Evolutionary conservation across 129 eudicot genomes (phyloP).

Genomic region (Flaveria sonorensis): DNA sequence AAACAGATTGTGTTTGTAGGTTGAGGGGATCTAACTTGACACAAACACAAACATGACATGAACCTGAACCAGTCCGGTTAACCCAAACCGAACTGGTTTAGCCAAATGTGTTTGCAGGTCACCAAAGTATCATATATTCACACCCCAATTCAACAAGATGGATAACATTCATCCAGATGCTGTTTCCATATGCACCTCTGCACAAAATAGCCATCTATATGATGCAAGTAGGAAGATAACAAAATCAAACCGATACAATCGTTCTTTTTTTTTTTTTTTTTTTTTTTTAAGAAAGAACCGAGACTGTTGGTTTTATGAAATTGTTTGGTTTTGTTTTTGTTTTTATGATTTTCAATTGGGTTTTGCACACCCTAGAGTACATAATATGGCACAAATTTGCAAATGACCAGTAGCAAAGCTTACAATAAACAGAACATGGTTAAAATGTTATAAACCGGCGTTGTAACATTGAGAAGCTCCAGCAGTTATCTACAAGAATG

Average conservation of each 20-base stretch:
- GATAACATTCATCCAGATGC: not conserved
- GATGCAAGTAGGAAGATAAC: not conserved
- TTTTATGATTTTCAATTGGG: not conserved
- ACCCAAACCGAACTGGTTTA: not conserved
- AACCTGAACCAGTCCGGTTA: not conserved
- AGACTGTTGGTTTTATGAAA: not conserved
- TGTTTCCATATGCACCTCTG: not conserved
- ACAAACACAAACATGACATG: not conserved
- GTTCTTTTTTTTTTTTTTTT: too few species aligned
- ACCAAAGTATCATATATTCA: too few species aligned
- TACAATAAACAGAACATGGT: not conserved
- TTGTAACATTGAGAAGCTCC: constrained; percentile 14
- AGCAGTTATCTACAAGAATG: constrained; percentile 9
- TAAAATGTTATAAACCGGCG: not conserved
- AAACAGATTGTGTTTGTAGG: not conserved
- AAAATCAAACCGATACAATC: not conserved
- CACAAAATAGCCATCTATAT: not conserved
- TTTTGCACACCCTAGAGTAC: not conserved
- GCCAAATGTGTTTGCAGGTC: not conserved
- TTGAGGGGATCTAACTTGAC: not conserved
- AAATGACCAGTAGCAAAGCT: not conserved
- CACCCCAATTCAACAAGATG: not conserved
- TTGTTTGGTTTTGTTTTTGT: not conserved
- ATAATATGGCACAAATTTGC: constrained; percentile 9
- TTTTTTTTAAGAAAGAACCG: not conserved